Evolutionary conservation across 2,329 filamentous ascomycete species (phyloP), one percentile per base, ranked within the genome.

Genomic region (Aureobasidium sp.): DNA sequence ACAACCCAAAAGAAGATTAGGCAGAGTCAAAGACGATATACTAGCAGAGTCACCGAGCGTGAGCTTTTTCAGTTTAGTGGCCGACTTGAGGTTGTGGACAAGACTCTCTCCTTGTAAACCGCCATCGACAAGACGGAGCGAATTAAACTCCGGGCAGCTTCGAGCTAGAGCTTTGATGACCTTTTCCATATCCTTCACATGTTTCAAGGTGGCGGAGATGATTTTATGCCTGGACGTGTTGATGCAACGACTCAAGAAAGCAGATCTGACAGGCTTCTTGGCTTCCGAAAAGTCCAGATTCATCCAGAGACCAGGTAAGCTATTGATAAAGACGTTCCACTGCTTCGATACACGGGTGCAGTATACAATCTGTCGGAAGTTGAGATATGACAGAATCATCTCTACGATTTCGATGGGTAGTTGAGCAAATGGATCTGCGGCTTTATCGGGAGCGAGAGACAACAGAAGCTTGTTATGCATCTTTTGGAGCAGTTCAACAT

Each of bases 321-420:
- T 78, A 11, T 70, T 71, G 14, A 86, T 73, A 48, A 83, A 79
- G n/a, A 68, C 71, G 12, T 76, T 73, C 84, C 84, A 87, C 52
- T 74, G 72, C 69, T 78, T 82, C 41, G 79, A 85, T 2, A 86
- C 83, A 8, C 80, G 77, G 48, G 82, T 75, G 51, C 81, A 78
- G 44, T 74, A 81, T 72, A 81, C 74, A 57, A 79, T 73, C 59
- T 83, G 73, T 55, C 72, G 74, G 68, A 85, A 84, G 34, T 74
- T 71, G n/a, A 85, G 73, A 64, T 81, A 74, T 11, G 73, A 71
- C n/a, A 86, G 67, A 1, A 85, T 72, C 68, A 81, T 75, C 39
- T 78, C 74, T 5, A 79, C 79, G 27, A 86, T 68, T 67, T 86
- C 84, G 1, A 80, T 69, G 0, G 84, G 84, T 8, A 86, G 70